Percentiles rank a stretch among this genome's conserved stretches.
Conservation (phyloP, 768 basidiomycete genomes). For the Collybia sp. region DNA sequence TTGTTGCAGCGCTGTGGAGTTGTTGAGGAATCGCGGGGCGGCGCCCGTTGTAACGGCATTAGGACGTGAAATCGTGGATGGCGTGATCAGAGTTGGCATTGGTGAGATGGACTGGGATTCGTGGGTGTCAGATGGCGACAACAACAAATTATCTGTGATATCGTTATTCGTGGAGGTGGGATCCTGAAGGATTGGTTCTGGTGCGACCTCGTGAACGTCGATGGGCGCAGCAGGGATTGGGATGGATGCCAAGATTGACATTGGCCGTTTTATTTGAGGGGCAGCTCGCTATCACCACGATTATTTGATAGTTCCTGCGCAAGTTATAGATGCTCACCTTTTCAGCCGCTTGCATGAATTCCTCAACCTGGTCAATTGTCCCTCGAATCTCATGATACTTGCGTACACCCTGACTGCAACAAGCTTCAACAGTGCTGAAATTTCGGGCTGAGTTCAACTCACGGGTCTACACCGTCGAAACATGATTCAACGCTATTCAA, state of each 20-base stretch:
- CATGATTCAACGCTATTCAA: conserved; percentile 55
- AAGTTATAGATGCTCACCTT: conserved; percentile 31
- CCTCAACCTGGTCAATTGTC: conserved; percentile 54
- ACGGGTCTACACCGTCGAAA: conserved; percentile 39
- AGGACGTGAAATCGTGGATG: conserved; percentile 23
- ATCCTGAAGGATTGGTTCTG: conserved; percentile 6
- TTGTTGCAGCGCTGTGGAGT: conserved; percentile 64
- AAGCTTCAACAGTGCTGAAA: not conserved
- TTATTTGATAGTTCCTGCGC: not conserved
- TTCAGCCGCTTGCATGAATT: conserved; percentile 44
- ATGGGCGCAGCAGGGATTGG: conserved; percentile 32
- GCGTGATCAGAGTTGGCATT: conserved; percentile 24
- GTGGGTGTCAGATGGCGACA: conserved; percentile 15
- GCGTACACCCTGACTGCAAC: conserved; percentile 33
- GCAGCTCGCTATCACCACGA: conserved; percentile 29
- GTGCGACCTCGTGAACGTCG: conserved; percentile 16
- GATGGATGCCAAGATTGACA: conserved; percentile 49
- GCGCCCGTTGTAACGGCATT: conserved; percentile 18
- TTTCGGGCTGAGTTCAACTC: conserved; percentile 14
- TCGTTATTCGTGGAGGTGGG: conserved; percentile 2
- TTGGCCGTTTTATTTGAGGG: conserved; percentile 33
- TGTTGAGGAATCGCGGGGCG: conserved; percentile 39
- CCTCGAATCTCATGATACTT: conserved; percentile 41
- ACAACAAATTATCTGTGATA: conserved; percentile 32
- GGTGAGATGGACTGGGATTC: conserved; percentile 16